Evolutionary conservation across 768 basidiomycete genomes (phyloP).

Genomic region (Heimioporus sp.): DNA sequence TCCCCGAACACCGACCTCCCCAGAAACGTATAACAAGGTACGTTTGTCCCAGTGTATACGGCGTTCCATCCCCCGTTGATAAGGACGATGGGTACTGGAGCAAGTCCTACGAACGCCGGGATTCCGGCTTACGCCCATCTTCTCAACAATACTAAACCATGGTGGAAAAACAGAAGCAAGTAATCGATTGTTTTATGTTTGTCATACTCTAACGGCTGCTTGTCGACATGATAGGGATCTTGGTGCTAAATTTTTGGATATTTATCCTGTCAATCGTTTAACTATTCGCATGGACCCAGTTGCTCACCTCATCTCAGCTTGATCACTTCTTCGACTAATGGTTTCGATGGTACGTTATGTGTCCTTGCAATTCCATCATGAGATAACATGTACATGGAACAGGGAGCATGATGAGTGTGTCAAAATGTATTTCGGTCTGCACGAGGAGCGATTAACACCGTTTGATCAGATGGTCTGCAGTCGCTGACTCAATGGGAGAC

Average conservation of each 20-base stretch:
- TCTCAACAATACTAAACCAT: not conserved
- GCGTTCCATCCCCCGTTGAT: not conserved
- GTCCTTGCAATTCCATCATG: not conserved
- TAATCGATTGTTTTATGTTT: too few relatives aligned
- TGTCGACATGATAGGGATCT: not conserved
- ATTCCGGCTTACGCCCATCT: not conserved
- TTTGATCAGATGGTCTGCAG: not conserved
- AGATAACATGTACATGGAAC: not conserved
- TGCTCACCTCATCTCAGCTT: not conserved
- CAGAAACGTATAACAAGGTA: too few relatives aligned
- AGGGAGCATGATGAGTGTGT: conserved; percentile 6
- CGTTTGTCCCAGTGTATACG: not conserved
- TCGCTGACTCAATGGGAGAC: conserved; percentile 1
- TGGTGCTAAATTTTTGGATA: conserved; percentile 1
- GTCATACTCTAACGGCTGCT: not conserved
- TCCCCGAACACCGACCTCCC: too few relatives aligned
- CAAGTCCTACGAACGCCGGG: not conserved
- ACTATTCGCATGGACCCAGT: not conserved
- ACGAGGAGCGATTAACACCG: too few relatives aligned
- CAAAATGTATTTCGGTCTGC: not conserved
- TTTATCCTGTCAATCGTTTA: not conserved
- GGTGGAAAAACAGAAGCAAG: too few relatives aligned
- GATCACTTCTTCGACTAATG: conserved; percentile 1
- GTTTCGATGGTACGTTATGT: conserved; percentile 3
- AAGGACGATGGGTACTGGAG: not conserved